Conservation (phyloP, 1,284 basidiomycete species). For the Xerocomus amazonicus region DNA sequence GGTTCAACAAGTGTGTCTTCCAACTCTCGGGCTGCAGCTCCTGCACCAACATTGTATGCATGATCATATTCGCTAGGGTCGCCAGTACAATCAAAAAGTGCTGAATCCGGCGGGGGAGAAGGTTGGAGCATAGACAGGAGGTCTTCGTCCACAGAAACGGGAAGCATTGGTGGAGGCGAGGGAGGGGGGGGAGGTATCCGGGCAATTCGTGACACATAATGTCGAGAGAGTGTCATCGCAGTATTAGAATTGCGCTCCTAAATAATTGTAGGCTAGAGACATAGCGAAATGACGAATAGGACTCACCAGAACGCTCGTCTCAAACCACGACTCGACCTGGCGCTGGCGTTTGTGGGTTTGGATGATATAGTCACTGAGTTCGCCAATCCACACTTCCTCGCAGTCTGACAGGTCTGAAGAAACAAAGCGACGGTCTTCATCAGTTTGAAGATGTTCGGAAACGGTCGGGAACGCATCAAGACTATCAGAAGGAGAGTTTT, state of each 20-base stretch:
- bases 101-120: conserved; percentile 31
- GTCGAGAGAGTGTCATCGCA: conserved; percentile 57
- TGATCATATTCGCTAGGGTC: conserved; percentile 27
- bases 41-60: conserved; percentile 30
- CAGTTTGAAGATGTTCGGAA: conserved; percentile 38
- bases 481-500: conserved; percentile 35
- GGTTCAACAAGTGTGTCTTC: conserved; percentile 41
- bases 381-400: conserved; percentile 67
- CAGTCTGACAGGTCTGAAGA: conserved; percentile 79
- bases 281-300: not conserved
- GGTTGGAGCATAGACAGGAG: conserved; percentile 36
- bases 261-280: conserved; percentile 11
- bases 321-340: conserved; percentile 69
- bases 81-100: conserved; percentile 30
- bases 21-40: conserved; percentile 41
- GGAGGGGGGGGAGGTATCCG: conserved; percentile 54
- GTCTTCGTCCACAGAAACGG: conserved; percentile 39
- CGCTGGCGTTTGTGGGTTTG: conserved; percentile 70
- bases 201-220: conserved; percentile 61
- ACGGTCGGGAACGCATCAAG: conserved; percentile 32
- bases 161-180: conserved; percentile 41
- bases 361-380: conserved; percentile 61
- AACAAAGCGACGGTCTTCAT: conserved; percentile 46
- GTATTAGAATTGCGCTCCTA: conserved; percentile 67
- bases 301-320: conserved; percentile 57